A percentile compares a stretch with the other conserved stretches of the same genome.
phyloP scores from a whole-genome alignment of 139 green algal genomes.

The Chlorella sp. region DNA sequence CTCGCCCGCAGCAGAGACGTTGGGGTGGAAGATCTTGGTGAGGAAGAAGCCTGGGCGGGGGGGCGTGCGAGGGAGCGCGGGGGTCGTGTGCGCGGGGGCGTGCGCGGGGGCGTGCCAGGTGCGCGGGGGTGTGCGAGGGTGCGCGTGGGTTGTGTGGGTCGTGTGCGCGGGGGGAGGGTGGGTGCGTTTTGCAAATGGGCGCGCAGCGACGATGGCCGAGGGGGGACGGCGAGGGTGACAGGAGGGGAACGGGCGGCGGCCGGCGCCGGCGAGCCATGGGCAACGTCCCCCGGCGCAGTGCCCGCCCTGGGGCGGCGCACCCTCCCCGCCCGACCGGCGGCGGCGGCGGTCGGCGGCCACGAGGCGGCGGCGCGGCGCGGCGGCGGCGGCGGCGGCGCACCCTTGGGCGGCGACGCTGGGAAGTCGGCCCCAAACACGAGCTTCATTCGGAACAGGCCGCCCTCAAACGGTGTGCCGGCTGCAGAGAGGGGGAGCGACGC shows the following conservation, averaged over 20 bases:
- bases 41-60: conserved; percentile 74
- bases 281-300: not conserved
- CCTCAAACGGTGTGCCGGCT: conserved; percentile 89
- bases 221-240: not conserved
- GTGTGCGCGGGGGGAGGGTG: not conserved
- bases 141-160: no score
- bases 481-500: conserved; percentile 23
- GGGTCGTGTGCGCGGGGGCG: no score
- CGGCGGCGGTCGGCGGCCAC: no score
- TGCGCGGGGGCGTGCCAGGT: no score
- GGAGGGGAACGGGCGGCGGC: no score
- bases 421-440: conserved; percentile 69
- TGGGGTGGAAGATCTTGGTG: conserved; percentile 98
- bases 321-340: no score
- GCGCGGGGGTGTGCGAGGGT: no score
- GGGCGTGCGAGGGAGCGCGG: no score
- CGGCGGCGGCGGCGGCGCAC: no score
- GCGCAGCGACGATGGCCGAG: not conserved
- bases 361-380: no score
- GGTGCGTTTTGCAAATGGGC: not conserved
- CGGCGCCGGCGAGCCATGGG: no score
- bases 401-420: conserved; percentile 65
- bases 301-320: no score
- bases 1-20: conserved; percentile 87
- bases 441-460: conserved; percentile 87